phyloP scores from a whole-genome alignment of 495 filamentous ascomycete species.

The Aspergillus diversus region DNA sequence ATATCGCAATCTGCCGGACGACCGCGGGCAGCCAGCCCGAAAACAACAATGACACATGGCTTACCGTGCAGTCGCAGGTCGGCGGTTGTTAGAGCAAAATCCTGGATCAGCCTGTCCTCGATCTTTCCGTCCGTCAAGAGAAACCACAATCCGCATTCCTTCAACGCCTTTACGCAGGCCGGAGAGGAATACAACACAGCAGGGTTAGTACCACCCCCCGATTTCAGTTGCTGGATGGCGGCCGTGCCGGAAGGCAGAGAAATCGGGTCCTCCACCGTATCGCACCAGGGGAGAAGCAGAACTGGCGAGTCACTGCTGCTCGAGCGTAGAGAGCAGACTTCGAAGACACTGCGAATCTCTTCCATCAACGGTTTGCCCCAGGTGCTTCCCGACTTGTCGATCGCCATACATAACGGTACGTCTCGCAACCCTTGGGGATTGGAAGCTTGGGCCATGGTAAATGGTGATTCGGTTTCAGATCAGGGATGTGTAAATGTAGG shows the following conservation, averaged over 20 bases:
- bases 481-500: too few species aligned
- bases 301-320: not conserved
- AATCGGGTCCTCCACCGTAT: slow-evolving; percentile 1
- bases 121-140: slow-evolving; percentile 7
- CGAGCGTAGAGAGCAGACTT: slow-evolving; percentile 1
- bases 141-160: slow-evolving; percentile 1
- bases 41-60: slow-evolving; percentile 3
- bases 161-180: not conserved
- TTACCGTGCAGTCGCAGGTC: slow-evolving; percentile 3
- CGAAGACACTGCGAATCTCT: not conserved
- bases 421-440: not conserved
- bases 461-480: not conserved
- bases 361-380: not conserved
- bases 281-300: not conserved
- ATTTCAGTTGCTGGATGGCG: not conserved
- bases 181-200: not conserved
- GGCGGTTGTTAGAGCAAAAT: slow-evolving; percentile 1
- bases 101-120: slow-evolving; percentile 2
- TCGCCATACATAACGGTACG: not conserved
- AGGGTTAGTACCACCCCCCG: not conserved
- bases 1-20: slow-evolving; percentile 3
- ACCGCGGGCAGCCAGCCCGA: not conserved
- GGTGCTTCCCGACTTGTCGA: slow-evolving; percentile 4
- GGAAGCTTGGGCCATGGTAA: not conserved
- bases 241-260: not conserved